Conservation (phyloP, 2,329 filamentous ascomycete species). For the Chalara sp. region DNA sequence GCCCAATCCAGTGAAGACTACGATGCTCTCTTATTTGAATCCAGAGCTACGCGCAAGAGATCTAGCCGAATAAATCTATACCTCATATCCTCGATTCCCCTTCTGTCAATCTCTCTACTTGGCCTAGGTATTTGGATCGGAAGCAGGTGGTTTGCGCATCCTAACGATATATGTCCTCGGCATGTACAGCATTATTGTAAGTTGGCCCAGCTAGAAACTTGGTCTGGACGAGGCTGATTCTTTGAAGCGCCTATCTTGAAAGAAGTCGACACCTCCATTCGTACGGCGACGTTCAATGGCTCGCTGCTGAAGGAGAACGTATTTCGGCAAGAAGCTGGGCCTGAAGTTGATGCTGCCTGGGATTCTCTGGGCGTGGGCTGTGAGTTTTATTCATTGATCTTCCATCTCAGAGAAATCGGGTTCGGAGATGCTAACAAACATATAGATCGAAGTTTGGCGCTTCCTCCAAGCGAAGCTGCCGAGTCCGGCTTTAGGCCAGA, state of each 20-base stretch:
- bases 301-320: conserved; percentile 44
- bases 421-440: background rate
- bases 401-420: background rate
- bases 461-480: background rate
- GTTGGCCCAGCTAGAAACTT: background rate
- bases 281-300: conserved; percentile 40
- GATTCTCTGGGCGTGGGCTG: conserved; percentile 41
- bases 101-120: conserved; percentile 4
- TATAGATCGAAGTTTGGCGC: background rate
- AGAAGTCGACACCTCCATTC: conserved; percentile 36
- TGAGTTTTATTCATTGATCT: conserved; percentile 18
- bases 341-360: conserved; percentile 48
- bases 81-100: conserved; percentile 1
- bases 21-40: conserved; percentile 2
- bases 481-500: conserved; percentile 19
- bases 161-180: conserved; percentile 6
- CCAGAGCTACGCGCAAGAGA: background rate
- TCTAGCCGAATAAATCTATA: background rate
- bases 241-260: conserved; percentile 27
- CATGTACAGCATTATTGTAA: conserved; percentile 11
- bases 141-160: conserved; percentile 1
- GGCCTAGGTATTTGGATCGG: conserved; percentile 9
- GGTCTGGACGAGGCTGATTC: conserved; percentile 1
- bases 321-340: conserved; percentile 39
- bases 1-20: conserved; percentile 4